Base-by-base conservation (phyloP, 2,329 filamentous ascomycete species). In the Aureobasidium pullulans region DNA sequence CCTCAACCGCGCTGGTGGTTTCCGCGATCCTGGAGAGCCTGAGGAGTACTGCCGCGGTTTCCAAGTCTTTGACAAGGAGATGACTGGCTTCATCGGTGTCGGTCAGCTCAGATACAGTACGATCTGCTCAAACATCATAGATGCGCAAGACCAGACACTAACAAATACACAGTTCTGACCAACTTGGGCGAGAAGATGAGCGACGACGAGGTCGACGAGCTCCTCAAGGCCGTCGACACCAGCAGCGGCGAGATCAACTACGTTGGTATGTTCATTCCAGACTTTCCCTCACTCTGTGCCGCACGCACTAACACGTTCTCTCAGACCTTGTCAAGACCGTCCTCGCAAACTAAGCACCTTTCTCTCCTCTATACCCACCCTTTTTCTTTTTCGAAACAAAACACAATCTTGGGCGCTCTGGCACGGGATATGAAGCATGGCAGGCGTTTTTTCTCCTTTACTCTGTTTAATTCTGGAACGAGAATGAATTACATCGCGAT, bases 161-260 rank as follows among this genome's bases (percentile, higher is more conserved):
- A 44, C 39, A 34, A 8, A 40, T 16, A 37, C 42, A 31, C 53
- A 57, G 93, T 99, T 73, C 78, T 99, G 70, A 99, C 94, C 60
- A 97, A 97, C 74, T 78, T 99, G 69, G 94, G 94, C 69, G 94
- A 99, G 86, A 97, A 97, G 83, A 96, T 99, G 91, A 90, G 88
- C 63, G 93, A 99, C 69, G 94, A 97, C 64, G 94, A 99, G 81
- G 94, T 99, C 50, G 93, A 97, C 74, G 94, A 99, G 82, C 83
- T 99, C 72, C 86, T 99, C 75, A 99, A 97, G 86, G 91, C 92
- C 0, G 93, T 97, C 65, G 94, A 99, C 73, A 96, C 92, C 62
- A 94, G 88, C 77, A 93, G 88, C 59, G 92, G 93, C 67, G 92
- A 97, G 83, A 90, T 99, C 76, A 96, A 97, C 80, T 99, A 99